phyloP scores from a whole-genome alignment of 345 rosid genomes.

The Acer negundo region DNA sequence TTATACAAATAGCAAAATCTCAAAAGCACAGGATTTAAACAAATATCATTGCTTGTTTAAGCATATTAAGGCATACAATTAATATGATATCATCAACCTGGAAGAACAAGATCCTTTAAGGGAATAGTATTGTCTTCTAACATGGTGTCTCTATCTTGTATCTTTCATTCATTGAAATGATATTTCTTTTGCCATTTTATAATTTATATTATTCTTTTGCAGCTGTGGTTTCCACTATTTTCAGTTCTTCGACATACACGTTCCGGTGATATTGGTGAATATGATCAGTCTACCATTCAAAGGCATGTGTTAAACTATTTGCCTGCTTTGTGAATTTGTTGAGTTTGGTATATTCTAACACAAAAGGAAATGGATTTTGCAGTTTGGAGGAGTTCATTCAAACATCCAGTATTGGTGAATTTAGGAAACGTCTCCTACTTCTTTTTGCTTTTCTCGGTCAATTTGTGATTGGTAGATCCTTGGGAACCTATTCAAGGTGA shows the following conservation, averaged over 20 bases:
- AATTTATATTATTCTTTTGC: slow-evolving; percentile 35
- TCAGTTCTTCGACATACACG: slow-evolving; percentile 59
- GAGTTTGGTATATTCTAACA: slow-evolving; percentile 18
- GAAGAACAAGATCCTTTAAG: neutral
- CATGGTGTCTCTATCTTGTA: neutral
- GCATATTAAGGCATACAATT: neutral
- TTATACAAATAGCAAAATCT: neutral
- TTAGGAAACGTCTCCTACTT: slow-evolving; percentile 82
- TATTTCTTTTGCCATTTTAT: neutral
- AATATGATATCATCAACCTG: neutral
- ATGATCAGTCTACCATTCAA: slow-evolving; percentile 55
- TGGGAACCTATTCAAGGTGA: slow-evolving; percentile 72
- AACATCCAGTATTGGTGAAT: slow-evolving; percentile 89
- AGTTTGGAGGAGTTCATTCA: slow-evolving; percentile 87
- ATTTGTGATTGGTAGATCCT: slow-evolving; percentile 52
- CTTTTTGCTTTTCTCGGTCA: slow-evolving; percentile 83
- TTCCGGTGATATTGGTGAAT: slow-evolving; percentile 42
- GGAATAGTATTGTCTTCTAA: neutral
- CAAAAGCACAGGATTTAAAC: neutral
- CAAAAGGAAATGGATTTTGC: slow-evolving; percentile 28
- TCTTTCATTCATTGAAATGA: neutral
- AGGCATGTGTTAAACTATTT: slow-evolving; percentile 44
- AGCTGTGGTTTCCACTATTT: slow-evolving; percentile 97
- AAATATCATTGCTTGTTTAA: neutral
- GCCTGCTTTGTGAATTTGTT: neutral